phyloP scores from a whole-genome alignment of 176 grass and related monocot species.

The Tillandsia leiboldiana region DNA sequence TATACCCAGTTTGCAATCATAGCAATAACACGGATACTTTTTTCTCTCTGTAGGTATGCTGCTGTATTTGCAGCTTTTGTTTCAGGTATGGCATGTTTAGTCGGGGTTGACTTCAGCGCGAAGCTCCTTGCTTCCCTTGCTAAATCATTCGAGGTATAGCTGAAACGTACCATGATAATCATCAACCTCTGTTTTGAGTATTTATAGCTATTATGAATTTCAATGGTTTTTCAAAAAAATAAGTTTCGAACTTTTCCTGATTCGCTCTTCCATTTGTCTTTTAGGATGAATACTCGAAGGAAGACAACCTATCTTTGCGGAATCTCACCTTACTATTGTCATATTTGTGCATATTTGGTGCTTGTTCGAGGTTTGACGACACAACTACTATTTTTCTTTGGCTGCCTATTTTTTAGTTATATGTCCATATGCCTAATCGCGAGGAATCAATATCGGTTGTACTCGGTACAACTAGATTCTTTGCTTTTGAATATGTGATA shows the following conservation, averaged over 20 bases:
- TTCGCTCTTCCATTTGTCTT: constrained; percentile 15
- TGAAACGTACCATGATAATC: neutral
- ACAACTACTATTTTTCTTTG: constrained; percentile 14
- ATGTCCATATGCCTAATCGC: too few species aligned
- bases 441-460: too few species aligned
- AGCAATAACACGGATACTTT: constrained; percentile 16
- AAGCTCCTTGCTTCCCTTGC: constrained; percentile 75
- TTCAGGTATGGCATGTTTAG: constrained; percentile 86
- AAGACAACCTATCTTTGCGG: constrained; percentile 60
- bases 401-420: neutral
- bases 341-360: constrained; percentile 76
- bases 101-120: constrained; percentile 83
- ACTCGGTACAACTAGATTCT: too few species aligned
- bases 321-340: constrained; percentile 71
- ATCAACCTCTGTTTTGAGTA: neutral
- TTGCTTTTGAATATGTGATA: too few species aligned
- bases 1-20: neutral
- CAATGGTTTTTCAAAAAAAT: too few species aligned
- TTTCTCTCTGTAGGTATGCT: constrained; percentile 53
- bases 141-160: constrained; percentile 68
- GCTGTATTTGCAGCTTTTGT: constrained; percentile 83
- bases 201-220: neutral
- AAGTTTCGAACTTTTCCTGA: constrained; percentile 2
- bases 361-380: constrained; percentile 55
- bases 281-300: constrained; percentile 82